A percentile compares a stretch with the other conserved stretches of the same genome.
These are phyloP conservation scores for Rhodosporidiobolus odoratus DNA, from an alignment of 768 basidiomycete genomes.

Conservation along the genomic window DNA sequence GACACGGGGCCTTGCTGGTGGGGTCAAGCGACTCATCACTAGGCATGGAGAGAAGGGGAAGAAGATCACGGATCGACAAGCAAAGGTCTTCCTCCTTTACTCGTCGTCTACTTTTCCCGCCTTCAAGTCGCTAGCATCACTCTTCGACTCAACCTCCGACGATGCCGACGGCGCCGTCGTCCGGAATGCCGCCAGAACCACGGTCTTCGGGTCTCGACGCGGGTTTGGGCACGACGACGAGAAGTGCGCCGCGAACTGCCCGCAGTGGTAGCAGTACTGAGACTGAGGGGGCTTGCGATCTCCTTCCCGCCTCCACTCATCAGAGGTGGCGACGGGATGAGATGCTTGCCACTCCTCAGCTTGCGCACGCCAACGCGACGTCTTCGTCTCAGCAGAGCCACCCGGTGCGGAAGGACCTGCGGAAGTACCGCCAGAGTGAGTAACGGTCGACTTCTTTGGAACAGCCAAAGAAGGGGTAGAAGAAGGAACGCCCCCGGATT, in stretches of 20 bases:
- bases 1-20: no score
- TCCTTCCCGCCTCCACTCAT: background rate
- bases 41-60: background rate
- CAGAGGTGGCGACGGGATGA: background rate
- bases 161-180: no score
- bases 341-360: background rate
- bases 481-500: background rate
- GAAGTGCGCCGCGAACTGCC: background rate
- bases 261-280: background rate
- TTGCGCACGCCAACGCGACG: background rate
- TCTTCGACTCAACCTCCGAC: background rate
- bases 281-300: background rate
- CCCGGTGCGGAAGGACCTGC: no score
- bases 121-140: background rate
- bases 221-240: background rate
- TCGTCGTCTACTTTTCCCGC: background rate
- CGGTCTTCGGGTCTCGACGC: background rate
- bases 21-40: background rate
- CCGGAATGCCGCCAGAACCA: background rate
- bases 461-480: background rate
- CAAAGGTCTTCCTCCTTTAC: background rate
- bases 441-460: background rate
- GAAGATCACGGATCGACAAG: background rate
- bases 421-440: background rate
- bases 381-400: background rate